Evolutionary conservation across 805 yeast species (phyloP).

Genomic region (Cyberlindnera saturnus): DNA sequence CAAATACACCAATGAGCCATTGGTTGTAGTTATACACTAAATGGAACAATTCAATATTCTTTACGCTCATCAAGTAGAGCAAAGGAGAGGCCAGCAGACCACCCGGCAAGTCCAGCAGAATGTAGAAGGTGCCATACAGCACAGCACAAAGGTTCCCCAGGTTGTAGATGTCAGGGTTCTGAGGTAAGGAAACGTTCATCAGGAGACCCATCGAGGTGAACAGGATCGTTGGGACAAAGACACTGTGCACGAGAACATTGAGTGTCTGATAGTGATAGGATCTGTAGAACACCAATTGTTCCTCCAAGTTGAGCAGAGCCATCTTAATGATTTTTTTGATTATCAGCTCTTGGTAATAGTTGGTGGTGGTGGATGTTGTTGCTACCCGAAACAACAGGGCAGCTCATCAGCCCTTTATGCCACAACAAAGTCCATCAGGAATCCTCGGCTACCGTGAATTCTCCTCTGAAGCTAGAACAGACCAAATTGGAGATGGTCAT

Average conservation of each 20-base stretch:
- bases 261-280: conserved; percentile 43
- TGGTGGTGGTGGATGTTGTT: too few relatives aligned
- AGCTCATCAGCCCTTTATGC: too few relatives aligned
- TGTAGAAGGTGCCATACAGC: conserved; percentile 53
- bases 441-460: too few relatives aligned
- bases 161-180: conserved; percentile 25
- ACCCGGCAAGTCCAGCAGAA: conserved; percentile 43
- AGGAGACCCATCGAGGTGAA: conserved; percentile 42
- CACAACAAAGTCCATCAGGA: too few relatives aligned
- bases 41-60: conserved; percentile 21
- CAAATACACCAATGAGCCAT: conserved; percentile 32
- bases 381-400: too few relatives aligned
- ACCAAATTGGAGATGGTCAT: too few relatives aligned
- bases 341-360: too few relatives aligned
- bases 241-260: conserved; percentile 72
- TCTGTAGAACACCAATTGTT: conserved; percentile 55
- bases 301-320: conserved; percentile 16
- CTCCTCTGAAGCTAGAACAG: too few relatives aligned
- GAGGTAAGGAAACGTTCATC: conserved; percentile 23
- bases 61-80: conserved; percentile 25
- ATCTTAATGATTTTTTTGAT: not conserved
- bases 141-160: conserved; percentile 41
- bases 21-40: conserved; percentile 14
- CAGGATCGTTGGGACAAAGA: conserved; percentile 76
- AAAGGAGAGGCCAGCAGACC: conserved; percentile 41